Evolutionary conservation across 441 rosid genomes (phyloP).

Genomic region (Adansonia madagascariensis): DNA sequence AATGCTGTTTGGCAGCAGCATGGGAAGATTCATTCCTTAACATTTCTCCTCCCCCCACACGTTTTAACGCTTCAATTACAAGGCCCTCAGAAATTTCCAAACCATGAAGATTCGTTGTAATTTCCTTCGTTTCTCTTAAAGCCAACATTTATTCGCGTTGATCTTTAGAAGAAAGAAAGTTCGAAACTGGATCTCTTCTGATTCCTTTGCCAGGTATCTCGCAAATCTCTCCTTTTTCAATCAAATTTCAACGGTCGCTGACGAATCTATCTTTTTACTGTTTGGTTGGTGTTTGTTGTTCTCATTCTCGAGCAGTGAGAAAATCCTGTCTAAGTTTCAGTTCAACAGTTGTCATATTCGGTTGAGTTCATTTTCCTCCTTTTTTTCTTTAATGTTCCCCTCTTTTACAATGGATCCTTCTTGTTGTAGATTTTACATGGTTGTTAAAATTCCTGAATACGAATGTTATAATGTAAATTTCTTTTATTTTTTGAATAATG

Average conservation of each 20-base stretch:
- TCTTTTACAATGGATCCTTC: background rate
- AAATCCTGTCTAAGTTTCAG: background rate
- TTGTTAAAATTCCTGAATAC: constrained; percentile 5
- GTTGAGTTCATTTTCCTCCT: background rate
- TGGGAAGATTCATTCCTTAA: no score
- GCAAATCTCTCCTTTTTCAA: background rate
- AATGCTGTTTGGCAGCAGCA: no score
- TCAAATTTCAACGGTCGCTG: background rate
- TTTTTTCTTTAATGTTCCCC: no score
- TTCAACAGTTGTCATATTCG: background rate
- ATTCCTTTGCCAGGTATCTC: constrained; percentile 9
- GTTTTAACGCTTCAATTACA: no score
- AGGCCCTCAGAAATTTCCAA: no score
- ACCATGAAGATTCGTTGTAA: no score
- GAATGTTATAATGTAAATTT: background rate
- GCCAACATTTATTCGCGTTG: no score
- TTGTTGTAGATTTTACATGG: background rate
- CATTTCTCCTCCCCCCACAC: no score
- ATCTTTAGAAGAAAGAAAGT: background rate
- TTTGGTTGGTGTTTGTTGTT: background rate
- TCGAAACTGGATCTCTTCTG: background rate
- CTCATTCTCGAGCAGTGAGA: background rate
- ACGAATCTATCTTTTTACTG: background rate
- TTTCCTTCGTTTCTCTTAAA: no score
- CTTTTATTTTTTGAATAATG: background rate